Base-by-base conservation (phyloP, 2,329 filamentous ascomycete genomes). In the Nemania sp. region DNA sequence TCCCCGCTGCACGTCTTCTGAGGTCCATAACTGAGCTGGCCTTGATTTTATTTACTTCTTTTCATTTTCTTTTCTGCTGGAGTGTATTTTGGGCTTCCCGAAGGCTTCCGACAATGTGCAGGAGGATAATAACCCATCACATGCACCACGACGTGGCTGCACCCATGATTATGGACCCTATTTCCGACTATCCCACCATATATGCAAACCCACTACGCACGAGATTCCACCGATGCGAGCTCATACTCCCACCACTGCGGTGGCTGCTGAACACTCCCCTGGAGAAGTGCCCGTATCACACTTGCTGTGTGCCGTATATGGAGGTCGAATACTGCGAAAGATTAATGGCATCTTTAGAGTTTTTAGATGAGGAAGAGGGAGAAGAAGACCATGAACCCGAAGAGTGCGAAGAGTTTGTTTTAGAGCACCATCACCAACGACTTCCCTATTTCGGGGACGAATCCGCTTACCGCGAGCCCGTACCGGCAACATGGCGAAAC, bases 141-240 rank as follows among this genome's bases (percentile, higher is more conserved):
- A 78, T 77, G 75, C 73, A 77, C 64, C 74, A 77, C 64, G 75
- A 77, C 32, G 73, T 76, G 35, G 70, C 73, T 0, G 27, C 18
- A 0, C 70, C 73, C 0, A 75, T 77, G 68, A 67, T 75, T n/a
- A 45, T 72, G 0, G 61, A 72, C 18, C 18, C 68, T 5, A 0
- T 13, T 5, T 7, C 15, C 10, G 2, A 22, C 1, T 6, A 47
- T 2, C 47, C 69, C 0, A 10, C 26, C 18, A 13, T 71, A n/a
- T 72, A 69, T 59, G 69, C 66, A 5, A 75, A 77, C 53, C 70
- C 73, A 1, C 60, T 70, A 0, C 69, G 54, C 3, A 77, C 76
- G 0, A 52, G n/a, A 0, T 67, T 38, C 26, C 76, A 77, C 51
- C 49, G 15, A 1, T 77, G 76, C 61, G 76, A 77, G 56, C 24